Evolutionary conservation across 2,329 filamentous ascomycete species (phyloP).

Genomic region (Ploettnerulaceae sp.): DNA sequence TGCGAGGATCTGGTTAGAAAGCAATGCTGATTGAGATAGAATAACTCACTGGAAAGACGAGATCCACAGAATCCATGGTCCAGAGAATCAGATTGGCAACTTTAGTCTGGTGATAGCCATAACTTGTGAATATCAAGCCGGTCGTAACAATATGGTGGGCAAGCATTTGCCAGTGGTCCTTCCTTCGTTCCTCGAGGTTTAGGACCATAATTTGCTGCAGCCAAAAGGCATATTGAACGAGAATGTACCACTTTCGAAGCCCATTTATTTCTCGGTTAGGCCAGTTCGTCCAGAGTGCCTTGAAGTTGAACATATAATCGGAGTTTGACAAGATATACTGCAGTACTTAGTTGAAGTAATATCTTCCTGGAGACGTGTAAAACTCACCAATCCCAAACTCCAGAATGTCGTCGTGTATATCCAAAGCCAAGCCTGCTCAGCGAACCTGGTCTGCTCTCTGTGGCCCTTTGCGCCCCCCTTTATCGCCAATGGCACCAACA

Average conservation of each 20-base stretch:
- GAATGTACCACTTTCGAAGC: slow-evolving; percentile 80
- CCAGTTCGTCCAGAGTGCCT: slow-evolving; percentile 79
- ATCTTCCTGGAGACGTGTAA: background rate
- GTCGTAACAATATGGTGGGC: slow-evolving; percentile 90
- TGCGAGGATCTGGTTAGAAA: slow-evolving; percentile 36
- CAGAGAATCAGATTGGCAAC: slow-evolving; percentile 86
- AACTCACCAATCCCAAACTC: slow-evolving; percentile 72
- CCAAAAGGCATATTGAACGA: slow-evolving; percentile 89
- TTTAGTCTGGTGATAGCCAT: slow-evolving; percentile 80
- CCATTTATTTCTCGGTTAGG: slow-evolving; percentile 71
- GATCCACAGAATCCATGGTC: slow-evolving; percentile 89
- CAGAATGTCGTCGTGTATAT: slow-evolving; percentile 81
- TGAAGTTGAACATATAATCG: slow-evolving; percentile 70
- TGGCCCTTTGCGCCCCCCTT: slow-evolving; percentile 66
- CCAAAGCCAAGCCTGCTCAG: slow-evolving; percentile 89
- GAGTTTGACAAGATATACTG: slow-evolving; percentile 79
- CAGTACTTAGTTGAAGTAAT: slow-evolving; percentile 19
- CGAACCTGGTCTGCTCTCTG: slow-evolving; percentile 78
- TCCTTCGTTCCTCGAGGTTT: slow-evolving; percentile 88
- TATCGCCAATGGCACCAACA: slow-evolving; percentile 73
- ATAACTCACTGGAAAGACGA: slow-evolving; percentile 71
- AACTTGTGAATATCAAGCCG: slow-evolving; percentile 72
- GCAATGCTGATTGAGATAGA: background rate
- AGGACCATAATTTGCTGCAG: slow-evolving; percentile 91
- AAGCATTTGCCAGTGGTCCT: slow-evolving; percentile 96